These are phyloP conservation scores for Phaffia tasmanica DNA, from an alignment of 768 basidiomycete species.

Conservation along the genomic window DNA sequence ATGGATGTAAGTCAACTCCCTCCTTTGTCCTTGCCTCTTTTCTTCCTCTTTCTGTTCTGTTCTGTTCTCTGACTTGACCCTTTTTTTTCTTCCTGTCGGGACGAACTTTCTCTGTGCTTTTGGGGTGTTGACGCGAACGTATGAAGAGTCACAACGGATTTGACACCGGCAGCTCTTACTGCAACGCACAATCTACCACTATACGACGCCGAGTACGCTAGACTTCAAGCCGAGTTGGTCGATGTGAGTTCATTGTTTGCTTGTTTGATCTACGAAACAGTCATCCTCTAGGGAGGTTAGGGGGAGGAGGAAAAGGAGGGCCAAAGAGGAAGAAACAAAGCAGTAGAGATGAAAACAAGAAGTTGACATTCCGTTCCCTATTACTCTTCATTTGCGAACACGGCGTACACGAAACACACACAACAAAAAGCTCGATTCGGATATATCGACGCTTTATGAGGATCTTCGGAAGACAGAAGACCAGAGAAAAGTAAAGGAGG, in stretches of 20 bases:
- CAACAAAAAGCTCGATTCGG: constrained; percentile 4
- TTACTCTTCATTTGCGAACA: background rate
- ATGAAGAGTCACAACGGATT: constrained; percentile 5
- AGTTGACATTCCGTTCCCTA: background rate
- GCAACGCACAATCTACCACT: constrained; percentile 19
- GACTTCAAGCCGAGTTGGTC: constrained; percentile 5
- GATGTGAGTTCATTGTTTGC: constrained; percentile 2
- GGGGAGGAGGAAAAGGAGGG: background rate
- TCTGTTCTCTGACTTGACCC: too few relatives aligned
- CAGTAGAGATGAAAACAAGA: background rate
- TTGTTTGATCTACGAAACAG: too few relatives aligned
- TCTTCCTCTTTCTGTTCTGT: too few relatives aligned
- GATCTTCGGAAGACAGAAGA: constrained; percentile 1
- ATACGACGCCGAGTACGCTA: constrained; percentile 10
- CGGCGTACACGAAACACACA: background rate
- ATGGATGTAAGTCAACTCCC: constrained; percentile 16
- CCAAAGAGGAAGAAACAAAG: too few relatives aligned
- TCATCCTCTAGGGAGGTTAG: too few relatives aligned
- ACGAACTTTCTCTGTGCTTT: background rate
- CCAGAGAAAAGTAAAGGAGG: background rate
- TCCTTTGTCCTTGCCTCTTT: background rate
- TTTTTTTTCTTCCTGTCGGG: too few relatives aligned
- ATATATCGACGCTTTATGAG: constrained; percentile 1
- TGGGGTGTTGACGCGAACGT: background rate
- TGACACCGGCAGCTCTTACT: constrained; percentile 21